Base-by-base conservation (phyloP, 2,329 filamentous ascomycete species). In the Pseudodiploospora longispora region DNA sequence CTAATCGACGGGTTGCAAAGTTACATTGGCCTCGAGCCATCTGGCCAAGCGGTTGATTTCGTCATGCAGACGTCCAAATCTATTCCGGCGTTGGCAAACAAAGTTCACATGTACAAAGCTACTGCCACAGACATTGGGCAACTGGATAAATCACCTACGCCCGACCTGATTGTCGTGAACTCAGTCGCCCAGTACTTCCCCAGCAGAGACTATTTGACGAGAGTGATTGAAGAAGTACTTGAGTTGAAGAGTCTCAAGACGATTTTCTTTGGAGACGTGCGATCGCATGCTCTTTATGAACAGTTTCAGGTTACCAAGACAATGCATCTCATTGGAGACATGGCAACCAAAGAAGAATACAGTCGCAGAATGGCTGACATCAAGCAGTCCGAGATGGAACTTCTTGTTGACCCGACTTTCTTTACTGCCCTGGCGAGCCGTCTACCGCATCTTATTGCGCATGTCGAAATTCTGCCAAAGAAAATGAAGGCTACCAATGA, bases 101-200 rank as follows among this genome's bases (percentile, higher is more conserved):
- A 52, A 30, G 48, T 52, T 0, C 10, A 44, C 0, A 43, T 61
- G 1, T 30, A 49, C 19, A 41, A 51, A 5, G 55, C 50, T 4
- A 55, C 59, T 1, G 59, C 57, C 0, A 40, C 50, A 3, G 52
- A 56, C 6, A 27, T 55, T 27, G 5, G 10, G 2, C 40, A 39
- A 19, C 5, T 58, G 0, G 9, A 27, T 6, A 7, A 6, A 3
- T 19, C 28, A 0, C 19, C 43, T 3, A 38, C 42, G 0, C 47
- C 55, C 0, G 42, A 52, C 1, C 36, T 57, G 1, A 53, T 56
- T 5, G 40, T 62, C 4, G 7, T 61, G 30, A 60, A 60, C 38
- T 60, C 58, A 0, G 58, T 59, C 0, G 50, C 46, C 0, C 57
- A 60, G 12, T 59, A 60, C 30, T 60, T 60, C 31, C 57, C 57